Conservation (phyloP, 257 asterid genomes). For the Nicotiana knightiana region DNA sequence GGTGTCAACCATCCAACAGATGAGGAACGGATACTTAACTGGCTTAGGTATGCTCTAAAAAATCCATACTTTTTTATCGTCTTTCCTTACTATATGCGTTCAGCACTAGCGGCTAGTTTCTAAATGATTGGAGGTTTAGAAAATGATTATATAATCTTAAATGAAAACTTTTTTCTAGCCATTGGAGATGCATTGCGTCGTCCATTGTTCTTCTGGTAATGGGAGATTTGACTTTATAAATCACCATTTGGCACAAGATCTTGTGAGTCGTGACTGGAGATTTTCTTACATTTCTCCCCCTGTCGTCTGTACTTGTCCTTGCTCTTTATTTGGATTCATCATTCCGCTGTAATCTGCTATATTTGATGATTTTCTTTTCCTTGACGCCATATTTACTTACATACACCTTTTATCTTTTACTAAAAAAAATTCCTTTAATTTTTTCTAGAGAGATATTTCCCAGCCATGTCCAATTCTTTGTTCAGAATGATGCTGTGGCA, state of each 20-base stretch:
- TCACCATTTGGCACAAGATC: not conserved
- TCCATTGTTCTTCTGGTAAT: not conserved
- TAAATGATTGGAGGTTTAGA: not conserved
- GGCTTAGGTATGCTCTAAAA: slow-evolving; percentile 56
- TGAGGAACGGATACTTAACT: slow-evolving; percentile 51
- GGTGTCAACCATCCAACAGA: slow-evolving; percentile 81
- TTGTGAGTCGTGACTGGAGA: not conserved
- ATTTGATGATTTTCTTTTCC: not conserved
- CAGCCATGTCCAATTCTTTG: slow-evolving; percentile 58
- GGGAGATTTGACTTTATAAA: not conserved
- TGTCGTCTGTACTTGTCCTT: not conserved
- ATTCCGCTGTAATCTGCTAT: not conserved
- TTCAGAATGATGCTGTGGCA: slow-evolving; percentile 82
- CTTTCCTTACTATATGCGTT: not conserved
- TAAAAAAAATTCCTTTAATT: slow-evolving; percentile 1
- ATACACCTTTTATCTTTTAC: not conserved
- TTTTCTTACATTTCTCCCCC: not conserved
- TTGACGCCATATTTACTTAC: not conserved
- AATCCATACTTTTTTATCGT: not conserved
- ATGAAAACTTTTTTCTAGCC: not conserved
- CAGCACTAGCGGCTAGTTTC: not conserved
- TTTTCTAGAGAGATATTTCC: slow-evolving; percentile 67
- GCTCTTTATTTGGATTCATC: not conserved
- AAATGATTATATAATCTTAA: not conserved
- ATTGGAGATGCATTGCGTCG: not conserved